Evolutionary conservation across 2,329 filamentous ascomycete genomes (phyloP), one percentile per base, ranked within the genome.

Genomic region (Aureobasidium leucospermi): DNA sequence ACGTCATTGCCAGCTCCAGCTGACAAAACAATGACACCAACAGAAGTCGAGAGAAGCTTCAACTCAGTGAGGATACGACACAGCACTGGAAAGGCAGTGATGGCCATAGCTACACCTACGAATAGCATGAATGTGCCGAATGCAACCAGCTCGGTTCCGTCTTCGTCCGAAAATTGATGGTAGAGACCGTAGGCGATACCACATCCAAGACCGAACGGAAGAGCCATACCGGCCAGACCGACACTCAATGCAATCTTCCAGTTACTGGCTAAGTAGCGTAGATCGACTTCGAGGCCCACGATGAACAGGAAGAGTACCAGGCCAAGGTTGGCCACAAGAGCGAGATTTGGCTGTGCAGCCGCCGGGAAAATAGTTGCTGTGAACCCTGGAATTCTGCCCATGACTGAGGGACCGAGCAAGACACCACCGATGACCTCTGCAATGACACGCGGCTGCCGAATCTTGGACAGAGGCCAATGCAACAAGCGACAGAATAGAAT

Each of bases 1-100:
- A 94, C 90, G 69, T 97, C 93, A 70, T 97, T 96, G 1, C 90
- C 90, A 13, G 96, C 91, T 55, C 93, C 93, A 6, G 92, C 92
- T 3, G 92, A 91, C 8, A 96, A 80, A 1, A 92, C 89, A 39
- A 95, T 95, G 38, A 96, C 84, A 68, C 92, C 92, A 5, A 96
- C 92, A 0, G 87, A 83, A 1, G 90, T 94, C 58, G 82, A 77
- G 4, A 97, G 84, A 52, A 97, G 79, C 67, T 96, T 94, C 57
- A 97, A 78, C 72, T 96, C 92, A 0, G 90, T 93, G 64, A 97
- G 77, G 65, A 97, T 97, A 71, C 93, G 89, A 69, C 93, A 96
- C 11, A 97, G 82, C 0, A 97, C 93, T 0, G 93, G 93, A 67
- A 97, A 87, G 13, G 85, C 85, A 1, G 93, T 96, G 66, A 97